Conservation (phyloP, 768 basidiomycete species). For the Tubosaeta sp. region DNA sequence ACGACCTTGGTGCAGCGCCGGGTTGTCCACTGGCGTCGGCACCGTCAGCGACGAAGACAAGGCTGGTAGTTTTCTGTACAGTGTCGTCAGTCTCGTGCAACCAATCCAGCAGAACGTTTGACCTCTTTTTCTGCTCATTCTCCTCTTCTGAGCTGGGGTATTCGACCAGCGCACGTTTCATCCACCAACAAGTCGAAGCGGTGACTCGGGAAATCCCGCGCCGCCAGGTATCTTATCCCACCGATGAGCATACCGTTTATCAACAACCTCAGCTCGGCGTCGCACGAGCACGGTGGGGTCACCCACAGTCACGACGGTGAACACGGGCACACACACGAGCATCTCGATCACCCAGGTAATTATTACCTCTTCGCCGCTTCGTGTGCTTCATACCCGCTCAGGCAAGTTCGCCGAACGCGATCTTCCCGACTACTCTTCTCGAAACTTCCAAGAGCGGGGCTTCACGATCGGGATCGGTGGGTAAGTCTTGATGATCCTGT, state of each 20-base stretch:
- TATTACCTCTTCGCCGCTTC: neutral
- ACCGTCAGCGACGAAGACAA: slow-evolving; percentile 48
- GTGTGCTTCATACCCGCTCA: slow-evolving; percentile 25
- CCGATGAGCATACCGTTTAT: slow-evolving; percentile 73
- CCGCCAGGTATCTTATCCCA: too few relatives aligned
- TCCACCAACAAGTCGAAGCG: slow-evolving; percentile 1
- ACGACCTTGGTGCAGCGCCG: slow-evolving; percentile 81
- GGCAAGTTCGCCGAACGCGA: slow-evolving; percentile 93
- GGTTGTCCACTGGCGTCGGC: slow-evolving; percentile 61
- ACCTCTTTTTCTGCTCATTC: slow-evolving; percentile 42
- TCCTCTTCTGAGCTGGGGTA: slow-evolving; percentile 51
- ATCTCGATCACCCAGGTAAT: slow-evolving; percentile 81
- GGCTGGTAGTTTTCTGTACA: slow-evolving; percentile 57
- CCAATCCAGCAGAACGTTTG: neutral
- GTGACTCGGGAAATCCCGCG: slow-evolving; percentile 14
- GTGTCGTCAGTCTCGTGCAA: neutral
- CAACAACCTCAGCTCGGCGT: slow-evolving; percentile 55
- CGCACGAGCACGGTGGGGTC: slow-evolving; percentile 43
- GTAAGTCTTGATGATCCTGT: slow-evolving; percentile 41
- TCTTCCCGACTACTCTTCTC: slow-evolving; percentile 76
- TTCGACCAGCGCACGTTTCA: slow-evolving; percentile 39
- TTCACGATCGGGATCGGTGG: slow-evolving; percentile 99
- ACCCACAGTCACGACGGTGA: slow-evolving; percentile 56
- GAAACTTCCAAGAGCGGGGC: slow-evolving; percentile 89
- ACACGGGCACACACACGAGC: slow-evolving; percentile 95